Conservation (phyloP, 1,284 basidiomycete genomes). For the Cryptococcus jaspeensis region DNA sequence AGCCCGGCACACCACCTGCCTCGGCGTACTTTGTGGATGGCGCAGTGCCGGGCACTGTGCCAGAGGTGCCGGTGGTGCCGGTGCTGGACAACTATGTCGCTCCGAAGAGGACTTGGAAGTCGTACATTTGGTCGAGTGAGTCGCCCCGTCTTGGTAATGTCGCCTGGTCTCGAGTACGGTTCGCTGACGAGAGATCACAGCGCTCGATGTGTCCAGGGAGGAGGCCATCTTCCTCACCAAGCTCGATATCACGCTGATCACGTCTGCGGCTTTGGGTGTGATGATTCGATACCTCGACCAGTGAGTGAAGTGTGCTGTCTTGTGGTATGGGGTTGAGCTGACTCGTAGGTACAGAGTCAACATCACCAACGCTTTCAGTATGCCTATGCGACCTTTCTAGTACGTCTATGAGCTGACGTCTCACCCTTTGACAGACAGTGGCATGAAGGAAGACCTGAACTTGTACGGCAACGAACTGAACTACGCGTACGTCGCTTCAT, state of each 20-base stretch:
- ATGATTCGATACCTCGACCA: conserved; percentile 36
- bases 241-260: conserved; percentile 33
- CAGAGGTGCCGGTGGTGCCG: neutral
- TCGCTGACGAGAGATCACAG: neutral
- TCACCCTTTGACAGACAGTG: conserved; percentile 38
- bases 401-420: neutral
- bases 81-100: conserved; percentile 5
- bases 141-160: too few species aligned
- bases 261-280: conserved; percentile 29
- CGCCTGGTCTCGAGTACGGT: neutral
- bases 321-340: neutral
- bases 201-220: conserved; percentile 21
- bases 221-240: conserved; percentile 30
- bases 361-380: conserved; percentile 30
- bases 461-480: conserved; percentile 67
- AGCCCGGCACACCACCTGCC: too few species aligned
- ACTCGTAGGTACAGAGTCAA: conserved; percentile 14
- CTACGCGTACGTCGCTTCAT: conserved; percentile 17
- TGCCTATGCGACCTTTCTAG: neutral
- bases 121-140: conserved; percentile 16
- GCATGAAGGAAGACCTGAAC: conserved; percentile 55
- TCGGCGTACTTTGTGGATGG: too few species aligned
- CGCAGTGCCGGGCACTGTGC: neutral
- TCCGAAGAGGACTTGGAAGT: conserved; percentile 12
- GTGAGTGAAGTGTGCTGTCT: conserved; percentile 2